Percentiles rank a stretch among this genome's conserved stretches.
Evolutionary conservation across 1,284 basidiomycete species (phyloP).

Genomic region (Taiwanofungus camphoratus): DNA sequence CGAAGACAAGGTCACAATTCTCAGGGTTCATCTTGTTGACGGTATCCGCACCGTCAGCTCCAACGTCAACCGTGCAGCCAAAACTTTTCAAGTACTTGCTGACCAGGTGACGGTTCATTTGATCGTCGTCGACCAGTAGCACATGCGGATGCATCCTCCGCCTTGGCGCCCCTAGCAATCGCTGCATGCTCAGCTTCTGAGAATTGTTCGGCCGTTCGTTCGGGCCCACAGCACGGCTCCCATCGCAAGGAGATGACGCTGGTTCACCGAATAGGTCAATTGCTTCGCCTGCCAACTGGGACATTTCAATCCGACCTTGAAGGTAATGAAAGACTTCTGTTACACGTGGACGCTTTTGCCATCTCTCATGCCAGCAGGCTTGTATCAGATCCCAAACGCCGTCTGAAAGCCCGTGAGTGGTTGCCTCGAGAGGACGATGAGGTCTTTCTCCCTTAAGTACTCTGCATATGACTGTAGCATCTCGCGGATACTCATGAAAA

Average conservation of each 20-base stretch:
- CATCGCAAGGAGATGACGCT: too few species aligned
- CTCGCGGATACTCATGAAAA: not conserved
- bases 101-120: constrained; percentile 81
- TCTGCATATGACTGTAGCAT: constrained; percentile 2
- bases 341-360: constrained; percentile 1
- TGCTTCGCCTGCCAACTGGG: too few species aligned
- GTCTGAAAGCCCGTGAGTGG: not conserved
- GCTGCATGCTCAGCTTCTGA: constrained; percentile 57
- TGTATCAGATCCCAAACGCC: constrained; percentile 3
- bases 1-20: constrained; percentile 91
- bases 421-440: not conserved
- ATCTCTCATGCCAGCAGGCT: constrained; percentile 1
- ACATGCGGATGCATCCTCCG: constrained; percentile 87
- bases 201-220: too few species aligned
- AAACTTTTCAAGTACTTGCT: constrained; percentile 95
- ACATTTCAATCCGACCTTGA: too few species aligned
- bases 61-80: constrained; percentile 92
- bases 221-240: too few species aligned
- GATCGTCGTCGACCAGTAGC: constrained; percentile 92
- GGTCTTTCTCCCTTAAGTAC: not conserved
- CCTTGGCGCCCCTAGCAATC: constrained; percentile 80
- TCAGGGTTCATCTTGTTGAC: constrained; percentile 95
- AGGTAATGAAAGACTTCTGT: not conserved
- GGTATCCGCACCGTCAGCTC: constrained; percentile 89
- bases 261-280: too few species aligned